phyloP scores from a whole-genome alignment of 1,284 basidiomycete species.

The Ustilago hordei region DNA sequence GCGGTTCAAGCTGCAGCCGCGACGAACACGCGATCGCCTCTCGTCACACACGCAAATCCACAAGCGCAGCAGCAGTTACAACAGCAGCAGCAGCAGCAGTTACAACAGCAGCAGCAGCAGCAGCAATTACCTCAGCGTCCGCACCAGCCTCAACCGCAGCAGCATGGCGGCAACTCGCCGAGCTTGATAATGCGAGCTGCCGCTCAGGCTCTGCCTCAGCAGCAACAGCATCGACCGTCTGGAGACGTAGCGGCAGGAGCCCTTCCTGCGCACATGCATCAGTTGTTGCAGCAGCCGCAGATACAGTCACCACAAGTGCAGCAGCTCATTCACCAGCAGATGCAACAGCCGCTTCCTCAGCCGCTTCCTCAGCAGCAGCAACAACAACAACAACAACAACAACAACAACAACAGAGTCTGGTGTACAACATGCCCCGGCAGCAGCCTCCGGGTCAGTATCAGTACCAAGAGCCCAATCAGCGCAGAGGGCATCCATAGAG shows the following conservation, averaged over 20 bases:
- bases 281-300: conserved; percentile 10
- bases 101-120: conserved; percentile 1
- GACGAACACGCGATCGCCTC: conserved; percentile 1
- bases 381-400: neutral
- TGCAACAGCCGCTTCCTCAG: neutral
- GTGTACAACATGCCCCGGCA: neutral
- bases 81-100: conserved; percentile 4
- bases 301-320: neutral
- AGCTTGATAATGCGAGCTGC: conserved; percentile 8
- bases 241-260: neutral
- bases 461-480: conserved; percentile 23
- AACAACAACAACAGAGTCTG: conserved; percentile 3
- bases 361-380: neutral
- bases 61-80: neutral
- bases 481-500: conserved; percentile 17
- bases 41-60: neutral
- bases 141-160: neutral
- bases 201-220: conserved; percentile 2
- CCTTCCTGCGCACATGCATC: conserved; percentile 13
- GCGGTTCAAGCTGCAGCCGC: neutral
- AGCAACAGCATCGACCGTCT: conserved; percentile 12
- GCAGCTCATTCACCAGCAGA: conserved; percentile 2
- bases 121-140: neutral
- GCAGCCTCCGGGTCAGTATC: neutral
- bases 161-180: neutral